These are phyloP conservation scores for Fusarium sp. DNA, from an alignment of 2,329 filamentous ascomycete species.

Conservation along the genomic window DNA sequence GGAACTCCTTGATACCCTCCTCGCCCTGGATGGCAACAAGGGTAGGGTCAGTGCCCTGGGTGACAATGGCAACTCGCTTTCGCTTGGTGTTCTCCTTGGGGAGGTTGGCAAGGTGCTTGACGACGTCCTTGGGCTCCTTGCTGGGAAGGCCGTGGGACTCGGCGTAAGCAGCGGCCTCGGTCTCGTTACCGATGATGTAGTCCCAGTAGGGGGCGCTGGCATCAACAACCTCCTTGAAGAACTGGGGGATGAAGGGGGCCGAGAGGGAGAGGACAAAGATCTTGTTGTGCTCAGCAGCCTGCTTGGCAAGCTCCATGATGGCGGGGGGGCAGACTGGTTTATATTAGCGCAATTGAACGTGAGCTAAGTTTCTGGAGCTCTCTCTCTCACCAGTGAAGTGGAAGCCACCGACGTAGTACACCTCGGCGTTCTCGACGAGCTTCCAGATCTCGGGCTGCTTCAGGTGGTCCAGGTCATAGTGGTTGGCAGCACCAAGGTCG, in stretches of 20 bases:
- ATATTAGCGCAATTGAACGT: conserved; percentile 14
- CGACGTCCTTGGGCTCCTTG: conserved; percentile 86
- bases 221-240: conserved; percentile 97
- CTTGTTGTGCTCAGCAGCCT: conserved; percentile 92
- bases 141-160: conserved; percentile 81
- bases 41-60: conserved; percentile 93
- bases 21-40: conserved; percentile 82
- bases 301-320: conserved; percentile 88
- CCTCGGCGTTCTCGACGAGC: conserved; percentile 86
- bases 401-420: conserved; percentile 95
- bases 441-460: conserved; percentile 93
- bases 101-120: conserved; percentile 84
- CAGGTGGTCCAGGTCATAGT: conserved; percentile 94
- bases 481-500: conserved; percentile 94
- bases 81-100: conserved; percentile 92
- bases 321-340: conserved; percentile 83
- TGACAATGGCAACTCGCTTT: conserved; percentile 89
- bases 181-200: conserved; percentile 97
- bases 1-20: conserved; percentile 79
- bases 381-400: conserved; percentile 78
- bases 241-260: conserved; percentile 94
- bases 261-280: conserved; percentile 90
- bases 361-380: not conserved
- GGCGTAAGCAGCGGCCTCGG: conserved; percentile 89
- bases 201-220: conserved; percentile 91